Percentiles rank a stretch among this genome's conserved stretches.
These are phyloP conservation scores for Scutellaria minor DNA, from an alignment of 257 asterid genomes.

Conservation along the genomic window DNA sequence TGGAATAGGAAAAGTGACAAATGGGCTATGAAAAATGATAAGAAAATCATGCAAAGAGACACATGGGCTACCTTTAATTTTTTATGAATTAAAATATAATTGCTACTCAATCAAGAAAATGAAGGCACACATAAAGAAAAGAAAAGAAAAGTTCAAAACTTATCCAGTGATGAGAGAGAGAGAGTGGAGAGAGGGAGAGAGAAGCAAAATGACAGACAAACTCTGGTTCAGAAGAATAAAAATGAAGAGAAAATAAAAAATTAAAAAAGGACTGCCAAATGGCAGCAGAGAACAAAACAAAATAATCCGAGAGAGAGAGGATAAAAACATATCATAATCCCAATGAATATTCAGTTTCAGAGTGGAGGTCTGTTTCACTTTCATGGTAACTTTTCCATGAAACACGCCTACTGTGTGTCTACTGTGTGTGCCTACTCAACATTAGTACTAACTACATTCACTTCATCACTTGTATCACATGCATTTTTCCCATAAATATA, in stretches of 20 bases:
- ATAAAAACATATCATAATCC: slow-evolving; percentile 28
- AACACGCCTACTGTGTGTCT: slow-evolving; percentile 32
- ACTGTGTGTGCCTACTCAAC: slow-evolving; percentile 12
- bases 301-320: not conserved
- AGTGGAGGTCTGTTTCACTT: slow-evolving; percentile 24
- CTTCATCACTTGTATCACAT: not conserved
- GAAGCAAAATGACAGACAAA: slow-evolving; percentile 26
- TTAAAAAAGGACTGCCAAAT: slow-evolving; percentile 28
- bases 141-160: not conserved
- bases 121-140: slow-evolving; percentile 37
- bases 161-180: not conserved
- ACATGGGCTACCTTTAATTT: slow-evolving; percentile 33
- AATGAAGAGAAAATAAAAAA: slow-evolving; percentile 10
- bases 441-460: not conserved
- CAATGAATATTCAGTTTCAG: slow-evolving; percentile 38
- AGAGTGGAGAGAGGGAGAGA: not conserved
- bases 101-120: slow-evolving; percentile 21
- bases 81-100: slow-evolving; percentile 15
- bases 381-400: slow-evolving; percentile 11
- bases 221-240: slow-evolving; percentile 28
- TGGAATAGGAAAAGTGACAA: slow-evolving; percentile 32
- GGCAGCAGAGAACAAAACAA: not conserved
- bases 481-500: not conserved
- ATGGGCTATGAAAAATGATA: slow-evolving; percentile 24
- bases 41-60: slow-evolving; percentile 54